A percentile compares a stretch with the other conserved stretches of the same genome.
Conservation (phyloP, 1,139 yeast species). For the Scheffersomyces segobiensis region DNA sequence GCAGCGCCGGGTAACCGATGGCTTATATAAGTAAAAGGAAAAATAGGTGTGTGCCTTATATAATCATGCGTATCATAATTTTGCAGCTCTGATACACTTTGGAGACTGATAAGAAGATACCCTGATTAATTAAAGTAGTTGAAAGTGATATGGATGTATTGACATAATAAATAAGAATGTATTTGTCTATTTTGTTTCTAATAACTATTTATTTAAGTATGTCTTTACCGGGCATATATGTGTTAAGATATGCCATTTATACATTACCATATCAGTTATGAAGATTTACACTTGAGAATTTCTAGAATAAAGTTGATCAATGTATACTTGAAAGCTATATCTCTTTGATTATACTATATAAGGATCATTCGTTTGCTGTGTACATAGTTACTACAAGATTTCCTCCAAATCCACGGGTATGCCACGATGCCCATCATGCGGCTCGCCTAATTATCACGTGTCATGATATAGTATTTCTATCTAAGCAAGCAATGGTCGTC, state of each 20-base stretch:
- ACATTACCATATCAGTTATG: background rate
- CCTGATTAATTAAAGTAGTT: background rate
- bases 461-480: background rate
- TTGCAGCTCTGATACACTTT: constrained; percentile 5
- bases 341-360: background rate
- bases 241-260: background rate
- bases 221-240: background rate
- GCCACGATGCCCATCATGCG: constrained; percentile 40
- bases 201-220: background rate
- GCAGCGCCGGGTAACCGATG: constrained; percentile 19
- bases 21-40: constrained; percentile 12
- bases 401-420: background rate
- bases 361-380: background rate
- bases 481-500: background rate
- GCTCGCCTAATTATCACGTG: constrained; percentile 19
- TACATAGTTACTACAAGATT: background rate
- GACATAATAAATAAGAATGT: too few relatives aligned
- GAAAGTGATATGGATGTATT: background rate
- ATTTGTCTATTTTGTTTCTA: background rate
- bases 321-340: too few relatives aligned
- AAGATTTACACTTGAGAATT: background rate
- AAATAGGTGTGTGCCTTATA: background rate
- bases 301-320: background rate
- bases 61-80: constrained; percentile 1
- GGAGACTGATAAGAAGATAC: background rate